Conservation (phyloP, 75 land plant species). For the Selaginella moellendorffii region DNA sequence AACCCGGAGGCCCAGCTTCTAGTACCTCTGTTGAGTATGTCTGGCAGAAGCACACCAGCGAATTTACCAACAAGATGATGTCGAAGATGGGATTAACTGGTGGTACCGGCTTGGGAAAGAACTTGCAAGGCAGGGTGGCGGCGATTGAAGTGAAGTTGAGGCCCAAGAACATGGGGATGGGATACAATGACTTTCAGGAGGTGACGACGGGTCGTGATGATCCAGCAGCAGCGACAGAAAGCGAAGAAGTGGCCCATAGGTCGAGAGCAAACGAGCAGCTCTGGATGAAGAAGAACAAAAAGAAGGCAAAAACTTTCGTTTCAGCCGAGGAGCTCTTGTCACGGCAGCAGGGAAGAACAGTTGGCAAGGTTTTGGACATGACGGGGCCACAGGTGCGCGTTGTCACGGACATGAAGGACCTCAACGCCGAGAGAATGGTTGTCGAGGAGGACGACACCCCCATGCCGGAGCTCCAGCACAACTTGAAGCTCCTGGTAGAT, state of each 20-base stretch:
- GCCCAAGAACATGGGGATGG: constrained; percentile 95
- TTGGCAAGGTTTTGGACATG: constrained; percentile 87
- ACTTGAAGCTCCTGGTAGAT: constrained; percentile 72
- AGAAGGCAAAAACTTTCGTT: constrained; percentile 37
- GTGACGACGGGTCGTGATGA: constrained; percentile 16
- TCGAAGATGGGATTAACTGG: constrained; percentile 95
- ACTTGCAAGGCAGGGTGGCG: constrained; percentile 70
- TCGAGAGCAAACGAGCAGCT: constrained; percentile 40
- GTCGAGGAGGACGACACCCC: constrained; percentile 51
- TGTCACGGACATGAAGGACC: constrained; percentile 66
- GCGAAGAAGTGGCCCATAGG: constrained; percentile 11
- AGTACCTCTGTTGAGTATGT: constrained; percentile 33
- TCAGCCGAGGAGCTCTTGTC: constrained; percentile 68
- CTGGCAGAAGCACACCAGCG: constrained; percentile 84
- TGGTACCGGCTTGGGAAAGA: constrained; percentile 70
- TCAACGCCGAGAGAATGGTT: constrained; percentile 59
- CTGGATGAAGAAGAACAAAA: constrained; percentile 49
- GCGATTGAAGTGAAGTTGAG: constrained; percentile 76
- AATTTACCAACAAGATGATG: constrained; percentile 64
- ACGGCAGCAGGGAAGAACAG: constrained; percentile 43
- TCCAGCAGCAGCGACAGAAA: constrained; percentile 32
- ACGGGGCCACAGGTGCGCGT: constrained; percentile 82
- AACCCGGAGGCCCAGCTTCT: no score
- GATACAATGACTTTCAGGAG: constrained; percentile 84
- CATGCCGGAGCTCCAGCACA: constrained; percentile 95